Evolutionary conservation across 2,329 filamentous ascomycete genomes (phyloP).

Genomic region (Sporothrix schenckii): DNA sequence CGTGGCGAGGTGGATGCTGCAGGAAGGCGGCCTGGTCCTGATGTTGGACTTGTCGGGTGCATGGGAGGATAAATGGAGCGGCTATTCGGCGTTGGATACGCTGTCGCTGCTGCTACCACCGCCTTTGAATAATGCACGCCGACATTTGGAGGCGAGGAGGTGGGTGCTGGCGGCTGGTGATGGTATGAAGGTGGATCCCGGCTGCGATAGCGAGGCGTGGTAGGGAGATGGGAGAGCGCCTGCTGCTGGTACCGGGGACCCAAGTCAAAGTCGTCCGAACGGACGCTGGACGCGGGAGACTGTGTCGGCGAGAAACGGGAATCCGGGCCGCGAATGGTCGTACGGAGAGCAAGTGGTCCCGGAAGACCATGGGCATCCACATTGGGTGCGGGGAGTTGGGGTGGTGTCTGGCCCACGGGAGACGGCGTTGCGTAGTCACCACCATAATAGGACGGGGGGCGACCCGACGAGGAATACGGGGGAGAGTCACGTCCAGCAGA

Average conservation of each 20-base stretch:
- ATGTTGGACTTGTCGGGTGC: conserved; percentile 26
- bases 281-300: conserved; percentile 40
- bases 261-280: conserved; percentile 38
- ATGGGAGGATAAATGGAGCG: conserved; percentile 27
- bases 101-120: background rate
- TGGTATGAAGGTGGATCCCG: conserved; percentile 26
- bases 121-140: conserved; percentile 17
- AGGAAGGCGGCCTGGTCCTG: conserved; percentile 1
- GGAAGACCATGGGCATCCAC: conserved; percentile 36
- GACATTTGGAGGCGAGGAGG: conserved; percentile 26
- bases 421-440: conserved; percentile 42
- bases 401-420: conserved; percentile 41
- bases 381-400: conserved; percentile 38
- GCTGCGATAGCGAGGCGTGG: conserved; percentile 25
- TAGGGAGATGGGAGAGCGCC: conserved; percentile 17
- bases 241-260: conserved; percentile 29
- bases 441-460: conserved; percentile 38
- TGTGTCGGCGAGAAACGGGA: conserved; percentile 40
- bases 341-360: conserved; percentile 20
- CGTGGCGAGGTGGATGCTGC: conserved; percentile 37
- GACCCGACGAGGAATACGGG: conserved; percentile 17
- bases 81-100: conserved; percentile 25
- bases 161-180: conserved; percentile 31
- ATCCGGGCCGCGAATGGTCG: conserved; percentile 33
- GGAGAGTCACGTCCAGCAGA: conserved; percentile 22